phyloP scores from a whole-genome alignment of 1,139 yeast species.

The Scheffersomyces lignicola region DNA sequence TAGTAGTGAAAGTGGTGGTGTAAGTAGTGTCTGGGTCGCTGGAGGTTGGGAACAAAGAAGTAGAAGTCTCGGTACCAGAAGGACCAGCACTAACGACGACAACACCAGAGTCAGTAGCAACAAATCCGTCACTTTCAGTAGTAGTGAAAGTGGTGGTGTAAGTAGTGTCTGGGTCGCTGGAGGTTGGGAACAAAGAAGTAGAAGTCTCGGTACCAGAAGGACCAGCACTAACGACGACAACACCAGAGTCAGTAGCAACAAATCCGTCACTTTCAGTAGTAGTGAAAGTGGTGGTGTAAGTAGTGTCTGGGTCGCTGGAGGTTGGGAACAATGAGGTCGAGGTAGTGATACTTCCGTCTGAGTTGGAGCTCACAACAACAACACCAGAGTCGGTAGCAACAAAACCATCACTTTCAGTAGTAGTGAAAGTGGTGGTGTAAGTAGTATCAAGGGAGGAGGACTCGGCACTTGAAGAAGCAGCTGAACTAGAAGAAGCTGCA shows the following conservation, averaged over 20 bases:
- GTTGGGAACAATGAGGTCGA: slow-evolving; percentile 4
- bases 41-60: slow-evolving; percentile 2
- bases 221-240: slow-evolving; percentile 9
- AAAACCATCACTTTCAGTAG: slow-evolving; percentile 16
- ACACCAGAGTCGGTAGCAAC: slow-evolving; percentile 4
- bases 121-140: slow-evolving; percentile 15
- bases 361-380: slow-evolving; percentile 4
- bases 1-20: slow-evolving; percentile 3
- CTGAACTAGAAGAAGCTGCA: slow-evolving; percentile 7
- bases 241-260: slow-evolving; percentile 9
- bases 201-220: slow-evolving; percentile 8
- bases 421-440: slow-evolving; percentile 17
- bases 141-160: slow-evolving; percentile 18
- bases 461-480: no score
- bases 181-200: slow-evolving; percentile 7
- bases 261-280: slow-evolving; percentile 2
- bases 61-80: no score
- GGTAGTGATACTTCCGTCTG: slow-evolving; percentile 4
- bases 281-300: slow-evolving; percentile 3
- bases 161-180: slow-evolving; percentile 10
- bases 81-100: slow-evolving; percentile 4
- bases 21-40: slow-evolving; percentile 3
- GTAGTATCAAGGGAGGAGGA: slow-evolving; percentile 14
- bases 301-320: slow-evolving; percentile 2
- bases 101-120: slow-evolving; percentile 4